Percentiles rank a stretch among this genome's conserved stretches.
phyloP scores from a whole-genome alignment of 805 yeast genomes.

The Wickerhamiella hasegawae region DNA sequence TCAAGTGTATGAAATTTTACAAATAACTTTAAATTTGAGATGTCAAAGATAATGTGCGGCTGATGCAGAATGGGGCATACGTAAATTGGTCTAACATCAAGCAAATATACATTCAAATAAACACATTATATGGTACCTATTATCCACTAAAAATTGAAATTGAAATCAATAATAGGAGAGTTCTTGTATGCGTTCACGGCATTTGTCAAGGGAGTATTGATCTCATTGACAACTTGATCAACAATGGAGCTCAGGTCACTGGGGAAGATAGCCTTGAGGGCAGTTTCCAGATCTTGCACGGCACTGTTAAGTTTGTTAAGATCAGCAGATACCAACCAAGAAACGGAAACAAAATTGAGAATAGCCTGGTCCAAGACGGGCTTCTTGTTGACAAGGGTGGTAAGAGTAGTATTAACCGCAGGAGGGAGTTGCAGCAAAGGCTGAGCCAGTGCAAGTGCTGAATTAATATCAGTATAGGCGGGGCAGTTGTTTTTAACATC shows the following conservation, averaged over 20 bases:
- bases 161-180: background rate
- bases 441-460: background rate
- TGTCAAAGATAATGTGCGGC: no score
- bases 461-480: background rate
- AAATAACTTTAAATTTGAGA: no score
- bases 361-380: conserved; percentile 17
- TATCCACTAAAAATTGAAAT: no score
- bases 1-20: no score
- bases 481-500: background rate
- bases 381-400: conserved; percentile 2
- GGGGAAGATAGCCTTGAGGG: conserved; percentile 1
- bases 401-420: conserved; percentile 3
- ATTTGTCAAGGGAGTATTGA: background rate
- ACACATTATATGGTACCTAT: background rate
- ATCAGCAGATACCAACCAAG: conserved; percentile 20
- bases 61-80: no score
- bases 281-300: background rate
- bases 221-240: background rate
- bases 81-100: background rate
- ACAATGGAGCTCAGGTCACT: background rate
- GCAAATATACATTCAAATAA: background rate
- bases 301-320: conserved; percentile 25
- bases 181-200: conserved; percentile 1
- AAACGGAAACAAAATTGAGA: conserved; percentile 2
- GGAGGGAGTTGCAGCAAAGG: background rate